These are phyloP conservation scores for Passiflora organensis DNA, from an alignment of 345 rosid species.

Conservation along the genomic window DNA sequence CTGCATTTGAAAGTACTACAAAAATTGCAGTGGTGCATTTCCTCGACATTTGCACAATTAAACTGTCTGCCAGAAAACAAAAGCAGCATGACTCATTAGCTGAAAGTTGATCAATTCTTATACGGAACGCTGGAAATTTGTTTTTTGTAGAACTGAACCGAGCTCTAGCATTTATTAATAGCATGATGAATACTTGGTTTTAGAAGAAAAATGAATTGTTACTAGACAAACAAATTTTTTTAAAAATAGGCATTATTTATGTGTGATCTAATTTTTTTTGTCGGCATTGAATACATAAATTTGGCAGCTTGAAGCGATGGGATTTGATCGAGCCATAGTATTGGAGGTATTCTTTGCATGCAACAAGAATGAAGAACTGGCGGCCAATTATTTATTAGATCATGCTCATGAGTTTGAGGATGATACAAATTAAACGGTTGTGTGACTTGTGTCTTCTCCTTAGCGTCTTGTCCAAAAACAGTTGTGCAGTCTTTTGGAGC, in stretches of 20 bases:
- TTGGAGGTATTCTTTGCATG: slow-evolving; percentile 84
- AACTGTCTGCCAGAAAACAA: too few species aligned
- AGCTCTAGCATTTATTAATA: too few species aligned
- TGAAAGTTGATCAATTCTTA: too few species aligned
- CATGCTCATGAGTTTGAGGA: slow-evolving; percentile 85
- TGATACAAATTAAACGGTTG: slow-evolving; percentile 20
- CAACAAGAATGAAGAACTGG: slow-evolving; percentile 89
- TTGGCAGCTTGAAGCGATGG: slow-evolving; percentile 82
- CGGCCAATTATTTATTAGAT: slow-evolving; percentile 88
- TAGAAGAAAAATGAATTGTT: too few species aligned
- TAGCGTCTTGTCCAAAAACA: neutral
- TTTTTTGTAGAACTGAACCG: too few species aligned
- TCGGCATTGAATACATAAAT: neutral
- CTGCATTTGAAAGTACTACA: neutral
- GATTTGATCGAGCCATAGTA: slow-evolving; percentile 69
- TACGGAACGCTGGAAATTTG: too few species aligned
- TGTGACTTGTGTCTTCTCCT: neutral
- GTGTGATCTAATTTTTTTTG: neutral
- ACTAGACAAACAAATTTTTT: too few species aligned
- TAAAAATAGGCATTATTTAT: neutral
- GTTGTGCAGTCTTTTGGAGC: neutral
- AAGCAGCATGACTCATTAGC: too few species aligned
- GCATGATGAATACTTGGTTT: too few species aligned
- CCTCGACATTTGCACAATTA: neutral
- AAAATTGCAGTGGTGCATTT: neutral